Percentiles rank a stretch among this genome's conserved stretches.
Evolutionary conservation across 1,284 basidiomycete species (phyloP).

Genomic region (Ustilago trichophora): DNA sequence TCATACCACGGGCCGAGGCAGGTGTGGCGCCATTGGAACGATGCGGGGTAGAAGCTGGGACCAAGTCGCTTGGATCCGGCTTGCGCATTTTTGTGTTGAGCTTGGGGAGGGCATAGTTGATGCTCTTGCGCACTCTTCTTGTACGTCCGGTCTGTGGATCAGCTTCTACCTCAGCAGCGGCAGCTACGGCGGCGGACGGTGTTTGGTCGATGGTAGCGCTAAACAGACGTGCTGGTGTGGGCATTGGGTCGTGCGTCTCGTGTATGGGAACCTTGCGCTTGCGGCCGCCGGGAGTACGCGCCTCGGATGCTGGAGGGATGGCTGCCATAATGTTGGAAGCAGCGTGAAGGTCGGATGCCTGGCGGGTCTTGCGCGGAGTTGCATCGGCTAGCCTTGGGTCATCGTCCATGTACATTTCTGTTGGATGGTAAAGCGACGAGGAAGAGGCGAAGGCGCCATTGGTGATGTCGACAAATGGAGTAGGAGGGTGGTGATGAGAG

Average conservation of each 20-base stretch:
- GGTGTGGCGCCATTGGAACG: constrained; percentile 17
- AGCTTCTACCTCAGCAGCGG: background rate
- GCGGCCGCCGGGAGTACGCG: constrained; percentile 26
- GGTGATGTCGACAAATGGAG: constrained; percentile 26
- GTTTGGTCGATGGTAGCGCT: constrained; percentile 3
- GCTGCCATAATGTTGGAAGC: background rate
- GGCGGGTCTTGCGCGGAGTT: constrained; percentile 19
- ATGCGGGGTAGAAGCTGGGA: constrained; percentile 38
- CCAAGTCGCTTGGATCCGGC: constrained; percentile 54
- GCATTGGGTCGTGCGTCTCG: constrained; percentile 15
- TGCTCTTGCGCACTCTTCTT: constrained; percentile 55
- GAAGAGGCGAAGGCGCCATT: constrained; percentile 1
- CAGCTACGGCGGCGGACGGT: background rate
- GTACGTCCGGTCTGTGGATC: constrained; percentile 31
- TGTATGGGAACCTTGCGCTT: constrained; percentile 33
- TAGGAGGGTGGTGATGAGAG: background rate
- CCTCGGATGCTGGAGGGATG: background rate
- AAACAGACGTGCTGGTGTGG: constrained; percentile 21
- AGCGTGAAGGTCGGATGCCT: background rate
- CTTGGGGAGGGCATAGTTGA: constrained; percentile 65
- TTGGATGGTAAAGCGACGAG: background rate
- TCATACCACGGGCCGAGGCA: constrained; percentile 17
- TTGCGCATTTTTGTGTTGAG: constrained; percentile 67
- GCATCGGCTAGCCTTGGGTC: background rate
- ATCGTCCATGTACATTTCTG: background rate